A percentile compares a stretch with the other conserved stretches of the same genome.
Evolutionary conservation across 73 alveolate genomes (phyloP).

Genomic region (Symbiodinium natans): DNA sequence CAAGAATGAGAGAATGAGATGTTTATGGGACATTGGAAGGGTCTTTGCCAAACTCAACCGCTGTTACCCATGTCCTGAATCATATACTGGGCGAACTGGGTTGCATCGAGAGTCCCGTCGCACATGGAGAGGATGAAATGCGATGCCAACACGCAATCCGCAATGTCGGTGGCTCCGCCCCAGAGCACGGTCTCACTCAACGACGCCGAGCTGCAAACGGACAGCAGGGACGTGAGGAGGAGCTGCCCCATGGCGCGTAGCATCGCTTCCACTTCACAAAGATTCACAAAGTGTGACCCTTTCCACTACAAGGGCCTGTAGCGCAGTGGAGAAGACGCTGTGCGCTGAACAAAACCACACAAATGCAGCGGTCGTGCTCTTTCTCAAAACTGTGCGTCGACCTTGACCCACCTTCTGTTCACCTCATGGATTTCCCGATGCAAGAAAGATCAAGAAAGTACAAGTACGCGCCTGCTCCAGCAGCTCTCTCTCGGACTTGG

Average conservation of each 20-base stretch:
- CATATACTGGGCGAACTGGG: not conserved
- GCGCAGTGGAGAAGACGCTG: no score
- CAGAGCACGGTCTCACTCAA: not conserved
- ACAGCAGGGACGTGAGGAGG: not conserved
- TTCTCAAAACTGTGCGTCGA: no score
- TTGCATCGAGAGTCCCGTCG: not conserved
- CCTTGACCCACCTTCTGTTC: no score
- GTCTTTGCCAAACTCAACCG: no score
- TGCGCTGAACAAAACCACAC: no score
- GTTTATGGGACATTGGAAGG: not conserved
- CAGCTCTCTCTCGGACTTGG: slow-evolving; percentile 52
- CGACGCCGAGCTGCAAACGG: not conserved
- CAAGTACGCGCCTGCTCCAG: slow-evolving; percentile 81
- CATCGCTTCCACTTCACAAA: no score
- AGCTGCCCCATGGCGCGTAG: not conserved
- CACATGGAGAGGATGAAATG: not conserved
- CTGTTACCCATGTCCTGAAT: not conserved
- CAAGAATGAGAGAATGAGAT: not conserved
- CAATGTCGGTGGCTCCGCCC: not conserved
- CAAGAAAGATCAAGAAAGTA: no score
- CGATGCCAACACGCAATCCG: not conserved
- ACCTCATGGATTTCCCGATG: no score
- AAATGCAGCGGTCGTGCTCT: no score
- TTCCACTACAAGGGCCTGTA: no score
- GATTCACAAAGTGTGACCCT: no score